Base-by-base conservation (phyloP, 1,284 basidiomycete genomes). In the Apiotrichum brassicae region DNA sequence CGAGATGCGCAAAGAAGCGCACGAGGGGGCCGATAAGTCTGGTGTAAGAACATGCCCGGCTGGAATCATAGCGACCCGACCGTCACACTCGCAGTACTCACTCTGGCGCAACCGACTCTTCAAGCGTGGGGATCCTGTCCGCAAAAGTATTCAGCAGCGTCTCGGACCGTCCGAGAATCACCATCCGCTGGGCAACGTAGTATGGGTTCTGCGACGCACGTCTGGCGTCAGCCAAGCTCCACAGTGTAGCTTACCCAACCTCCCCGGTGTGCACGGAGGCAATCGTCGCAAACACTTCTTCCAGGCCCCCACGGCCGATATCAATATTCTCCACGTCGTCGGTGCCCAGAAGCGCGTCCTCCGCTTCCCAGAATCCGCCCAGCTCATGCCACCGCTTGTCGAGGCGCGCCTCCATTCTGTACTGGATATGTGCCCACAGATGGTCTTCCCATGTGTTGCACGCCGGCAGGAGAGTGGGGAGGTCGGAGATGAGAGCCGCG, bases 1-100 rank as follows among this genome's bases (percentile, higher is more conserved):
- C 89, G n/a, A 97, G 76, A 64, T 98, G 94, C 0, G 92, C 84
- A 65, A 95, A 97, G 77, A 99, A 98, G 22, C 93, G 87, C 23
- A 80, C 60, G 18, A 80, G 64, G 12, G 77, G 75, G 3, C 66
- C 61, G 20, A 73, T 55, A 28, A 50, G 46, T 8, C 26, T 33
- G 14, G n/a, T 34, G 43, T 19, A 18, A 37, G 39, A 20, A n/a
- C 20, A n/a, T n/a, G n/a, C n/a, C n/a, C n/a, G n/a, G n/a, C n/a
- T n/a, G n/a, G n/a, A n/a, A n/a, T n/a, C n/a, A n/a, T n/a, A n/a
- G n/a, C n/a, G n/a, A n/a, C n/a, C n/a, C n/a, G n/a, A n/a, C n/a
- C n/a, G 28, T 30, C 14, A 8, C 9, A 30, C 28, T 19, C 3
- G 30, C 8, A 11, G 2, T 9, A 73, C 84, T 53, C 60, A 89